These are phyloP conservation scores for Geotrichum fermentans DNA, from an alignment of 1,139 yeast species.

Conservation along the genomic window DNA sequence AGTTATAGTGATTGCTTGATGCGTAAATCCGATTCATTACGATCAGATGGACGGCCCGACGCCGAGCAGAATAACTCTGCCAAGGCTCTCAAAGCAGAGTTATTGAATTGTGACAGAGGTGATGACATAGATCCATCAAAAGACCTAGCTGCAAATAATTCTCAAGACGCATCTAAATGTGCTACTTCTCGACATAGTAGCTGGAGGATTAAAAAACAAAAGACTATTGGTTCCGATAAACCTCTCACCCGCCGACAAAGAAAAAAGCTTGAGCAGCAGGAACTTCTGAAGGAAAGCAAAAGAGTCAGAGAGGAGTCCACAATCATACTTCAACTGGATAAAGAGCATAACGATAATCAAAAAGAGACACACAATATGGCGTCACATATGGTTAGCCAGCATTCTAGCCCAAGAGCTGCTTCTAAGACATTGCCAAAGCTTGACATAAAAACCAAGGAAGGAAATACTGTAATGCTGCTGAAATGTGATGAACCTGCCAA, in stretches of 20 bases:
- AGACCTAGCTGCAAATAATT: too few relatives aligned
- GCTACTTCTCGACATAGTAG: neutral
- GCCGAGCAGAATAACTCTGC: neutral
- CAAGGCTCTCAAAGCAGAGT: neutral
- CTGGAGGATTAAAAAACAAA: too few relatives aligned
- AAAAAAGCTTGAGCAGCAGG: constrained; percentile 11
- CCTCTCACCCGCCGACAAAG: constrained; percentile 15
- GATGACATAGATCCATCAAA: too few relatives aligned
- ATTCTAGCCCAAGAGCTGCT: too few relatives aligned
- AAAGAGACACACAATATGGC: too few relatives aligned
- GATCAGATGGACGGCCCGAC: neutral
- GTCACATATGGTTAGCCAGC: too few relatives aligned
- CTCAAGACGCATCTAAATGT: neutral
- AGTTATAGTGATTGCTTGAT: neutral
- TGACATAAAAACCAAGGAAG: neutral
- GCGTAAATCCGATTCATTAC: neutral
- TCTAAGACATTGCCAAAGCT: neutral
- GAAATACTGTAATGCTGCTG: neutral
- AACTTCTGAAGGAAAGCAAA: constrained; percentile 12
- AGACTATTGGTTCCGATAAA: too few relatives aligned
- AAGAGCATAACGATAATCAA: too few relatives aligned
- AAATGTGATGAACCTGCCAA: neutral
- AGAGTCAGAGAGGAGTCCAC: constrained; percentile 13
- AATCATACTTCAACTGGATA: constrained; percentile 3
- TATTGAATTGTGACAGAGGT: too few relatives aligned